Conservation (phyloP, 345 rosid species). For the Eutrema yunnanense region DNA sequence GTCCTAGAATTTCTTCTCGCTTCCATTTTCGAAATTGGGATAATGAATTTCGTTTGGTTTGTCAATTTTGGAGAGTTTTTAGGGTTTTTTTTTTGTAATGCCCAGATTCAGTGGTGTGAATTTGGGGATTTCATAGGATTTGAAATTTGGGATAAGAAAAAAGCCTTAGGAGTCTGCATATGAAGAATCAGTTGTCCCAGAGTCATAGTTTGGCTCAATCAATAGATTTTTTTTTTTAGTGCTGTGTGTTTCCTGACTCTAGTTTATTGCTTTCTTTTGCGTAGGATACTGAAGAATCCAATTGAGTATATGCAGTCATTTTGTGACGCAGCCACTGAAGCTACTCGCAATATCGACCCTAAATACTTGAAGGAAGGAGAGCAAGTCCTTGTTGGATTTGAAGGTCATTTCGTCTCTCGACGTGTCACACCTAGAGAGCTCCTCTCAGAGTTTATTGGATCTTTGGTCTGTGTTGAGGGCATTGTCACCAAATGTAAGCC, state of each 20-base stretch:
- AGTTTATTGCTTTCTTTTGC: neutral
- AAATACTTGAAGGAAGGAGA: conserved; percentile 87
- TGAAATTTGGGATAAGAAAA: too few relatives aligned
- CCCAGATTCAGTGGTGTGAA: neutral
- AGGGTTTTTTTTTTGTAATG: neutral
- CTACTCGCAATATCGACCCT: conserved; percentile 59
- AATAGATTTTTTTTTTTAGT: neutral
- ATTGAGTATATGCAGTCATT: conserved; percentile 86
- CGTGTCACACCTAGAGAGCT: conserved; percentile 92
- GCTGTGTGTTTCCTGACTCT: neutral
- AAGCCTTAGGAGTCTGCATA: too few relatives aligned
- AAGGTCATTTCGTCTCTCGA: conserved; percentile 95
- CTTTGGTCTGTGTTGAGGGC: conserved; percentile 94
- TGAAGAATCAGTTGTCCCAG: too few relatives aligned
- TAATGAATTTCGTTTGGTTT: neutral
- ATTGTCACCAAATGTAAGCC: conserved; percentile 85
- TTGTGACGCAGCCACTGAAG: conserved; percentile 88
- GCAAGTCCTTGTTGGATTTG: conserved; percentile 75
- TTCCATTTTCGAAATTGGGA: neutral
- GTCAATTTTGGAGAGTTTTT: neutral
- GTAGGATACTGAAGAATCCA: conserved; percentile 76
- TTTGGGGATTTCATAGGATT: neutral
- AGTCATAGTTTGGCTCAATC: neutral
- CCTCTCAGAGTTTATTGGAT: conserved; percentile 88
- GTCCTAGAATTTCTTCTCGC: neutral